A percentile compares a stretch with the other conserved stretches of the same genome.
These are phyloP conservation scores for Solanum etuberosum DNA, from an alignment of 257 asterid genomes.

Conservation along the genomic window DNA sequence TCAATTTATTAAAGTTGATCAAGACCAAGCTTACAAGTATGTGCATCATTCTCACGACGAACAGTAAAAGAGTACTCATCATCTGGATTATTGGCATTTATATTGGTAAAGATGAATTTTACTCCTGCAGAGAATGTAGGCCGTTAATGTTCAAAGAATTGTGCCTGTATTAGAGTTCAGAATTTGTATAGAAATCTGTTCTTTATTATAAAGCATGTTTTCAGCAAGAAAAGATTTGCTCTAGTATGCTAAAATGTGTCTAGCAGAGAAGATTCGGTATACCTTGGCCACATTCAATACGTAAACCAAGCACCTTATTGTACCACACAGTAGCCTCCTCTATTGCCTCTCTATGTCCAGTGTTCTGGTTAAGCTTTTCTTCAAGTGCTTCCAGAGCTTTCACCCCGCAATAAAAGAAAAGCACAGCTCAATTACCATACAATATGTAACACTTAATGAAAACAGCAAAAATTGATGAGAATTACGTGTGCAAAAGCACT, in stretches of 20 bases:
- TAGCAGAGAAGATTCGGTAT: neutral
- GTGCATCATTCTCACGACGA: constrained; percentile 55
- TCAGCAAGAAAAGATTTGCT: neutral
- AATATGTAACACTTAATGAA: neutral
- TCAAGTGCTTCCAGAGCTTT: constrained; percentile 43
- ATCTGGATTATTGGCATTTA: constrained; percentile 37
- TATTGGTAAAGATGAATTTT: constrained; percentile 66
- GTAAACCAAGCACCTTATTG: constrained; percentile 73
- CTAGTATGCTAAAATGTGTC: neutral
- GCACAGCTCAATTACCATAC: neutral
- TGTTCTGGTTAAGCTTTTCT: constrained; percentile 37
- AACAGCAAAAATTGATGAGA: neutral
- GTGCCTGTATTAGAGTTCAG: neutral
- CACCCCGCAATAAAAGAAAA: constrained; percentile 1
- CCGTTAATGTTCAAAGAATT: neutral
- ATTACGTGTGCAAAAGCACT: neutral
- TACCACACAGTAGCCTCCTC: constrained; percentile 91
- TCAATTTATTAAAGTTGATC: neutral
- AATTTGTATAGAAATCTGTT: neutral
- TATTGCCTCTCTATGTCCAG: constrained; percentile 41
- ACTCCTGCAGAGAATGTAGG: constrained; percentile 42
- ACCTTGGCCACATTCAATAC: constrained; percentile 80
- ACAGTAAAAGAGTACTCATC: constrained; percentile 64
- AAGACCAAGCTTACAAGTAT: constrained; percentile 48
- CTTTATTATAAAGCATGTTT: neutral